Conservation (phyloP, 2,329 filamentous ascomycete genomes). For the Emergomyces africanus region DNA sequence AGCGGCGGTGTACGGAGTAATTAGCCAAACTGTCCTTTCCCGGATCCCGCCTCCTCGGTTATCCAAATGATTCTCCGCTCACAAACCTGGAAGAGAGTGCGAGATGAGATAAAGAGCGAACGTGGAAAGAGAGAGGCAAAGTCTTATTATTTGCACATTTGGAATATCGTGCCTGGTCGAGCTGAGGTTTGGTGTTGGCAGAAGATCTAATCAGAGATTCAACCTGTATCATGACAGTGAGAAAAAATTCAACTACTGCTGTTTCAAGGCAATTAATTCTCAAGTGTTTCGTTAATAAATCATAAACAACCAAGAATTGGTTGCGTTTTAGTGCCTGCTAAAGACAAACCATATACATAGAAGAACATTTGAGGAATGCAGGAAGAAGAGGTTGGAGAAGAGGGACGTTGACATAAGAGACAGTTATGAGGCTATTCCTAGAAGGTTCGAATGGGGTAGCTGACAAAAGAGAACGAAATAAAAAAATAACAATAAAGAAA, state of each 20-base stretch:
- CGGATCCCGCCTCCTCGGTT: too few relatives aligned
- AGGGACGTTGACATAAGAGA: constrained; percentile 1
- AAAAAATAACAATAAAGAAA: background rate
- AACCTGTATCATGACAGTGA: background rate
- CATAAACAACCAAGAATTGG: background rate
- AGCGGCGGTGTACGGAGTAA: too few relatives aligned
- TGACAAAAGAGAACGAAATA: background rate
- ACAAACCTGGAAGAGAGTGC: background rate
- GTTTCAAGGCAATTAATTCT: background rate
- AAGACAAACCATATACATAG: constrained; percentile 1
- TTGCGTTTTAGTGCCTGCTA: background rate
- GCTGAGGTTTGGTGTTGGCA: background rate
- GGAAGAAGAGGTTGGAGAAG: constrained; percentile 9
- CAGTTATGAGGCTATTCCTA: constrained; percentile 10
- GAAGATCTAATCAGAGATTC: background rate
- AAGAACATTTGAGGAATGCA: constrained; percentile 8
- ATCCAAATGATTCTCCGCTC: background rate
- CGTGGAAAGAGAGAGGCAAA: too few relatives aligned
- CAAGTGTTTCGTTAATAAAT: background rate
- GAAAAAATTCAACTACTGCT: background rate
- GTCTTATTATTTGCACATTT: background rate
- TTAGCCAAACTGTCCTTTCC: too few relatives aligned
- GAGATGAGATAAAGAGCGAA: too few relatives aligned
- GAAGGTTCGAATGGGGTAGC: background rate
- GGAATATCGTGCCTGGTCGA: background rate